phyloP scores from a whole-genome alignment of 2,329 filamentous ascomycete genomes.

The Fusarium longipes region DNA sequence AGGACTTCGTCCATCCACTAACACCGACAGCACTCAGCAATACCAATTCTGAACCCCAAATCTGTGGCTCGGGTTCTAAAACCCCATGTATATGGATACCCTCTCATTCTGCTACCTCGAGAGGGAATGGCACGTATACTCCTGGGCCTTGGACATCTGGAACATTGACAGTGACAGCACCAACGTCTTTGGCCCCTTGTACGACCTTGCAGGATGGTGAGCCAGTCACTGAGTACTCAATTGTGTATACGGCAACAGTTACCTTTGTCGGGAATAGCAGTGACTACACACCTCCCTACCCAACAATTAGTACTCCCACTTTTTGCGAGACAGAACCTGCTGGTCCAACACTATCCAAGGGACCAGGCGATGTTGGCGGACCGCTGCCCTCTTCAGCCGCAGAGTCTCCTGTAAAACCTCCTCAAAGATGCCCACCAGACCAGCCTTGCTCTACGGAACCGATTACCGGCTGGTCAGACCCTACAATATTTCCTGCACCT shows the following conservation, averaged over 20 bases:
- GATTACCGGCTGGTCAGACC: slow-evolving; percentile 8
- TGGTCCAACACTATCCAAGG: not conserved
- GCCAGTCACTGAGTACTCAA: slow-evolving; percentile 55
- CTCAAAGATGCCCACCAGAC: slow-evolving; percentile 10
- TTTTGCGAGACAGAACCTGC: slow-evolving; percentile 50
- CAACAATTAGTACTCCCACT: slow-evolving; percentile 54
- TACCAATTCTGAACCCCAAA: slow-evolving; percentile 3
- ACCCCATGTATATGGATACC: slow-evolving; percentile 13
- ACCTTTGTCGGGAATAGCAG: slow-evolving; percentile 60
- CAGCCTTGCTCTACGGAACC: slow-evolving; percentile 8
- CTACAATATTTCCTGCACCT: slow-evolving; percentile 2
- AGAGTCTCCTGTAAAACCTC: slow-evolving; percentile 20
- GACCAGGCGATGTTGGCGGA: not conserved
- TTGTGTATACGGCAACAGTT: slow-evolving; percentile 62
- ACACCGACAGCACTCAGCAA: slow-evolving; percentile 12
- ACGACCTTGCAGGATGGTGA: slow-evolving; percentile 48
- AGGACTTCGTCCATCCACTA: not conserved
- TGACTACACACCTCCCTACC: slow-evolving; percentile 61
- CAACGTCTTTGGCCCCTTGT: slow-evolving; percentile 47
- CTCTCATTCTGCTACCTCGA: slow-evolving; percentile 21
- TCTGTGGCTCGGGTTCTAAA: not conserved
- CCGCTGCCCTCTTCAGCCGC: not conserved
- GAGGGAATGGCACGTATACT: slow-evolving; percentile 32
- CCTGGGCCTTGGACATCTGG: slow-evolving; percentile 12
- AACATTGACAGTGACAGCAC: slow-evolving; percentile 24